Conservation (phyloP, 2,329 filamentous ascomycete species). For the Cordyceps militaris region DNA sequence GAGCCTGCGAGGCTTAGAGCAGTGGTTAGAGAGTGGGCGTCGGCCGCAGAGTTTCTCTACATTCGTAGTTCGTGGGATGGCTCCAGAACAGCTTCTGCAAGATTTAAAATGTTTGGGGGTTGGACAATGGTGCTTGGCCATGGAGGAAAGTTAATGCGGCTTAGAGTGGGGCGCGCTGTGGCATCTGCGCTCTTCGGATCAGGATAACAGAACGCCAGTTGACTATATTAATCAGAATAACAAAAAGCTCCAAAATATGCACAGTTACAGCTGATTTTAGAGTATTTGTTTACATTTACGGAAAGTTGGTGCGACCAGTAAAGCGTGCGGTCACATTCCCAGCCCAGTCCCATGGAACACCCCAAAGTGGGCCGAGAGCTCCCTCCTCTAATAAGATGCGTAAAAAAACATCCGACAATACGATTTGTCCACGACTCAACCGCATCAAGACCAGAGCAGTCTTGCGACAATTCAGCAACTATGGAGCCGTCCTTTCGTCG, state of each 20-base stretch:
- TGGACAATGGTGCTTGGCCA: background rate
- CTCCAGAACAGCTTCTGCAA: constrained; percentile 5
- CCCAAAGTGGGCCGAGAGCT: constrained; percentile 8
- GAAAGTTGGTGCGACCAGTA: too few species aligned
- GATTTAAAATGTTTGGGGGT: constrained; percentile 11
- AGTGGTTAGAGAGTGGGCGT: constrained; percentile 10
- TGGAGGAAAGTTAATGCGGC: constrained; percentile 15
- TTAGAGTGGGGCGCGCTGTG: background rate
- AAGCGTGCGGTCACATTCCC: too few species aligned
- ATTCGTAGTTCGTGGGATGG: constrained; percentile 13
- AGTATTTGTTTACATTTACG: too few species aligned
- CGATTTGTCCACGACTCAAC: constrained; percentile 12
- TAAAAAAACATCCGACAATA: constrained; percentile 7
- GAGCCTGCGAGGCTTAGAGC: constrained; percentile 11
- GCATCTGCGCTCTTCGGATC: background rate
- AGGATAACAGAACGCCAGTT: background rate
- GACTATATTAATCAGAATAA: background rate
- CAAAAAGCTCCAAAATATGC: background rate
- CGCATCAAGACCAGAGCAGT: constrained; percentile 10
- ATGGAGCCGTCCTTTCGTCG: constrained; percentile 37
- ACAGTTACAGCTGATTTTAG: too few species aligned
- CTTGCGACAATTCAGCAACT: background rate
- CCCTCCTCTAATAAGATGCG: background rate
- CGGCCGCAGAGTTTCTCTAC: constrained; percentile 10
- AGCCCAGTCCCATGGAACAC: too few species aligned